These are phyloP conservation scores for Tricholoma sp. DNA, from an alignment of 768 basidiomycete species.

Conservation along the genomic window DNA sequence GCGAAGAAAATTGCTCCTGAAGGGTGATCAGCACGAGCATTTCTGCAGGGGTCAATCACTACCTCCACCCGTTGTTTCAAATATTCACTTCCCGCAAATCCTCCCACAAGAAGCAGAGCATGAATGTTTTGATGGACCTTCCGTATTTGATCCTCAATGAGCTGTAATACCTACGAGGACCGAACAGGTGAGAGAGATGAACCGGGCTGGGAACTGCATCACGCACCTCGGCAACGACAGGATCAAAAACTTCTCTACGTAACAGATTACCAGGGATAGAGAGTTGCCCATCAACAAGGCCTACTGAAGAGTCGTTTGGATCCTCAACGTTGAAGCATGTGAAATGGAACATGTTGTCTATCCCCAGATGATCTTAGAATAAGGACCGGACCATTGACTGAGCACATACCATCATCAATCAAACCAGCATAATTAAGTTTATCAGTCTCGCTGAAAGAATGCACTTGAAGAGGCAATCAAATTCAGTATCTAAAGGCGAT, in stretches of 20 bases:
- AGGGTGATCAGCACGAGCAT: constrained; percentile 7
- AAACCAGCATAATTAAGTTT: constrained; percentile 74
- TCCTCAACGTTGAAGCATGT: constrained; percentile 88
- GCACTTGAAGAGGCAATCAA: constrained; percentile 40
- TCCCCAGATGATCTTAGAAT: not conserved
- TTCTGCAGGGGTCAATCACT: constrained; percentile 18
- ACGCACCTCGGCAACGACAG: constrained; percentile 71
- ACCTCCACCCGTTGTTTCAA: constrained; percentile 76
- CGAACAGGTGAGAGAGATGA: constrained; percentile 1
- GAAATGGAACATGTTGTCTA: constrained; percentile 83
- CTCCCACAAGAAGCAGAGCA: constrained; percentile 85
- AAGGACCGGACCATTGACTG: not conserved
- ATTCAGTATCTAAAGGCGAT: not conserved
- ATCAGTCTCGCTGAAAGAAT: constrained; percentile 85
- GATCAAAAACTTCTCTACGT: constrained; percentile 85
- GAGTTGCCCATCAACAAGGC: constrained; percentile 78
- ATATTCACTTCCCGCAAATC: constrained; percentile 85
- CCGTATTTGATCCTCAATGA: constrained; percentile 72
- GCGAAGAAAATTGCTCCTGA: constrained; percentile 60
- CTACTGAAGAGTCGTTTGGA: constrained; percentile 73
- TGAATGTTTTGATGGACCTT: constrained; percentile 69
- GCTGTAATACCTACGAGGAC: constrained; percentile 55
- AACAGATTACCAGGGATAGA: constrained; percentile 77
- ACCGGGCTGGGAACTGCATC: constrained; percentile 8
- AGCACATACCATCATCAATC: constrained; percentile 61